Conservation (phyloP, 305 asterid genomes). For the Fraxinus floribunda region DNA sequence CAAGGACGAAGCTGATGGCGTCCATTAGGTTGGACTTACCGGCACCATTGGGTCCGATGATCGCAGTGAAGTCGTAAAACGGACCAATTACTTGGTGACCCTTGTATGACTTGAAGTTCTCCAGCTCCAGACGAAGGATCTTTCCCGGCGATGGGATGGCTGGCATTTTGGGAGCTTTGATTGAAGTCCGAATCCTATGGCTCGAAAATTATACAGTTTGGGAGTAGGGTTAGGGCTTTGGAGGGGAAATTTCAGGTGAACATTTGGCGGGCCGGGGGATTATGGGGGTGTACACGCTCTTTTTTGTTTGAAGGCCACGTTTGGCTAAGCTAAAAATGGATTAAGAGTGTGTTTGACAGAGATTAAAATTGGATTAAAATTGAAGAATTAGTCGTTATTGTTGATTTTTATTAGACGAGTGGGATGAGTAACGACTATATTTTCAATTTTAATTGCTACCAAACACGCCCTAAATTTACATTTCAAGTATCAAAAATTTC, state of each 20-base stretch:
- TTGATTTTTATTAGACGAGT: too few species aligned
- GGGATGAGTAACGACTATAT: too few species aligned
- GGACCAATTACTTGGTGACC: conserved; percentile 91
- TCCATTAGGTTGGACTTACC: conserved; percentile 98
- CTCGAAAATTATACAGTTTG: conserved; percentile 28
- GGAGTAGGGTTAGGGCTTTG: conserved; percentile 22
- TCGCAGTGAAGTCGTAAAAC: conserved; percentile 88
- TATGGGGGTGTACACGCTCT: neutral
- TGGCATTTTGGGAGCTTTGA: conserved; percentile 40
- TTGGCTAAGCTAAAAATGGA: neutral
- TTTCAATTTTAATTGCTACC: too few species aligned
- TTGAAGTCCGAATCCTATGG: conserved; percentile 29
- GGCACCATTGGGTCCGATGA: conserved; percentile 95
- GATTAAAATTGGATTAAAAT: too few species aligned
- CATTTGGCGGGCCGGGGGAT: conserved; percentile 33
- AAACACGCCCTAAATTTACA: too few species aligned
- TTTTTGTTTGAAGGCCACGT: neutral
- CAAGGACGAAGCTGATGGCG: conserved; percentile 97
- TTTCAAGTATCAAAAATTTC: neutral
- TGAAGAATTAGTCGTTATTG: too few species aligned
- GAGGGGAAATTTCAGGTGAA: conserved; percentile 12
- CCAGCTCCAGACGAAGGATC: conserved; percentile 80
- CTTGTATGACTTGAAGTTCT: conserved; percentile 90
- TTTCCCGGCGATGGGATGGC: conserved; percentile 55
- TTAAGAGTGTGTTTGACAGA: neutral